These are phyloP conservation scores for Cymbopogon flexuosus DNA, from an alignment of 202 grass and related monocot genomes.

Conservation along the genomic window DNA sequence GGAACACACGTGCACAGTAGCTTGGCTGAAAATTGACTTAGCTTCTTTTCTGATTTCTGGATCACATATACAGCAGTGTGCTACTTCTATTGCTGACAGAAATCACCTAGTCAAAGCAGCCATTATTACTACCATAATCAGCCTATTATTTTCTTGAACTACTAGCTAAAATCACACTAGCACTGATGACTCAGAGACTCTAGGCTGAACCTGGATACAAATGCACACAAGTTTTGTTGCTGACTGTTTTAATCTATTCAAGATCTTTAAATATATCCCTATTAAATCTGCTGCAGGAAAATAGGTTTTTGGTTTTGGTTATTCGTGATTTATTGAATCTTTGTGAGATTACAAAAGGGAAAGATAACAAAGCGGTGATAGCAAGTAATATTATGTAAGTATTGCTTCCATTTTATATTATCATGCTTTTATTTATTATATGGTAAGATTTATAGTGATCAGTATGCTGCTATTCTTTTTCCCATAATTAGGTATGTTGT, in stretches of 20 bases:
- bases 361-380: slow-evolving; percentile 98
- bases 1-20: neutral
- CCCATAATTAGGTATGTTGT: slow-evolving; percentile 77
- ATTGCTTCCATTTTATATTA: neutral
- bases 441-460: neutral
- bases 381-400: slow-evolving; percentile 94
- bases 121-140: neutral
- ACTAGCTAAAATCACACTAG: neutral
- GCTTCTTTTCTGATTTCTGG: neutral
- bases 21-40: neutral
- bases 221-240: neutral
- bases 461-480: neutral
- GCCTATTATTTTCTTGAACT: neutral
- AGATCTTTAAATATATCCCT: neutral
- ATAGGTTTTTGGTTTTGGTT: slow-evolving; percentile 92
- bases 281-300: slow-evolving; percentile 51
- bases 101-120: neutral
- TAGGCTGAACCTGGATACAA: neutral
- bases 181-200: neutral
- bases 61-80: neutral
- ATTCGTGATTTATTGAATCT: slow-evolving; percentile 93
- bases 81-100: neutral
- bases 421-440: neutral
- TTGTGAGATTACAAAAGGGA: slow-evolving; percentile 90
- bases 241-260: neutral